Evolutionary conservation across 306 rosid genomes (phyloP), one percentile per base, ranked within the genome.

Genomic region (Purshia tridentata): DNA sequence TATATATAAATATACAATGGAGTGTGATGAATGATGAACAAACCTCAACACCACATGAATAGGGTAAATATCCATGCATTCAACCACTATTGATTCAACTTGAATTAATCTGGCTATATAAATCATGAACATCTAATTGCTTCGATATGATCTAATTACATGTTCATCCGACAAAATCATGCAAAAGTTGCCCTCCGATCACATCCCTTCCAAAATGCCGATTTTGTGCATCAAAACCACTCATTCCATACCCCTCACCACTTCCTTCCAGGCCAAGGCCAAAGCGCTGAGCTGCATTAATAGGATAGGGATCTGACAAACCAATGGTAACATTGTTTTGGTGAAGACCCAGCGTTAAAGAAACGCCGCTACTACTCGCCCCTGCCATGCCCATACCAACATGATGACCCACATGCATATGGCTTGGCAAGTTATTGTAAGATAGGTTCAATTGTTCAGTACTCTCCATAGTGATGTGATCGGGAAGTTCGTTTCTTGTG

Each of bases 281-380:
- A 2, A 84, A 88, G 2, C 91, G 80, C 67, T 90, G 92, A 62
- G 84, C 91, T 1, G 91, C 86, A 51, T 80, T 88, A 62, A 88
- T 78, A 8, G 92, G 91, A 76, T 84, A 92, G 23, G 96, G 81
- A 62, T 90, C 98, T 16, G 95, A 70, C 18, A 92, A 76, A 56
- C 87, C 85, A 13, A 87, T 83, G 35, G 35, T 29, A 15, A 88
- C 90, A 54, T 88, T 84, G 59, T 92, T 88, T 83, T 90, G 98
- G 69, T 90, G 92, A 65, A 93, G 97, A 11, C 98, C 98, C 1
- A 93, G 87, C 19, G 98, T 93, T 29, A 93, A 74, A 1, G 98
- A 93, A 39, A 93, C 92, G 42, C 81, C 88, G 37, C 81, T 81
- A 42, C 77, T 82, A 42, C 84, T 71, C 19, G 69, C 86, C 66